Evolutionary conservation across 805 yeast species (phyloP).

Genomic region (Naumovozyma baii): DNA sequence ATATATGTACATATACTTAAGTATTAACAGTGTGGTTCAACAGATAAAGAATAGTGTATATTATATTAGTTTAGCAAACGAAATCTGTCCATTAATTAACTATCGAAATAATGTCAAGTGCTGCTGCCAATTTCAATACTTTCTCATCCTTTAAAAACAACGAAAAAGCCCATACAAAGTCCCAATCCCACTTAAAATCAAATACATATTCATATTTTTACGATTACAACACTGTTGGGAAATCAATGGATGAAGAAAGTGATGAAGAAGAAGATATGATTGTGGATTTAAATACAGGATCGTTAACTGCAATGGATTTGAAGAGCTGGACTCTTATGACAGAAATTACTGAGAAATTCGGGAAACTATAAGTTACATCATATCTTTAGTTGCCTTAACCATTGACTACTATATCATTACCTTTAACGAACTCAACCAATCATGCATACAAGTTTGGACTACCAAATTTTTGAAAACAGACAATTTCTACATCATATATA

Average conservation of each 20-base stretch:
- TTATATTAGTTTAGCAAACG: too few species aligned
- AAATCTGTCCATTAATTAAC: too few species aligned
- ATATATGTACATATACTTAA: too few species aligned
- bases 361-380: slow-evolving; percentile 13
- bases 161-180: background rate
- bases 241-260: background rate
- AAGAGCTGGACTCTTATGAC: slow-evolving; percentile 18
- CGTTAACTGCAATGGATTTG: slow-evolving; percentile 20
- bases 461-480: too few species aligned
- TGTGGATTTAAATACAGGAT: slow-evolving; percentile 26
- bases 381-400: too few species aligned
- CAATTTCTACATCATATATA: too few species aligned
- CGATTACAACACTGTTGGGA: background rate
- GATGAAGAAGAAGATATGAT: slow-evolving; percentile 21
- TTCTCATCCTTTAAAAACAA: background rate
- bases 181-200: too few species aligned
- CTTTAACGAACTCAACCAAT: background rate
- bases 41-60: too few species aligned
- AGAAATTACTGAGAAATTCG: slow-evolving; percentile 21
- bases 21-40: too few species aligned
- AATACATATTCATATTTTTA: too few species aligned
- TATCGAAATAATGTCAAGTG: background rate
- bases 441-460: too few species aligned
- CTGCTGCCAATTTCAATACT: background rate
- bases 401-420: too few species aligned